Base-by-base conservation (phyloP, 805 yeast genomes). In the Yamadazyma philogaea region DNA sequence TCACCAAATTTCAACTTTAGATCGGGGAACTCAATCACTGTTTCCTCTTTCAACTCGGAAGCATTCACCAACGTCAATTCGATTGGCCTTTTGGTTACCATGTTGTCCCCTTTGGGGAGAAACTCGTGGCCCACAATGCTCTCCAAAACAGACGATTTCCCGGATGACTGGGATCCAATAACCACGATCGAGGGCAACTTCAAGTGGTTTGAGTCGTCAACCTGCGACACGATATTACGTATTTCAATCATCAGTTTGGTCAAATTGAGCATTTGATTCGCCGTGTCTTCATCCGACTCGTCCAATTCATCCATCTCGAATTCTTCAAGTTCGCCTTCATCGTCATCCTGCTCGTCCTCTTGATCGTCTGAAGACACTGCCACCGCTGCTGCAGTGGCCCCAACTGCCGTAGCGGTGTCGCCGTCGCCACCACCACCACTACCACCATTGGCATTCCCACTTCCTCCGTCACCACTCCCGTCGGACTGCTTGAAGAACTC, bases 171-270 rank as follows among this genome's bases (percentile, higher is more conserved):
- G 1, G 98, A 91, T 0, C 99, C 99, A 48, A 93, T 79, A 2
- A 93, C 99, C 22, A 93, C 98, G 54, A 93, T 93, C 0, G 97
- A 85, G 1, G 99, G 99, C 32, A 93, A 70, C 51, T 82, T 87
- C 37, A 93, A 70, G 10, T 87, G 78, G 28, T 87, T 88, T 5
- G 84, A 69, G 43, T 83, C 81, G 53, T 88, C 93, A 14, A 93
- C 79, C 47, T 78, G 81, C 44, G 84, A 77, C 40, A 93, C 69
- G 22, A 93, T 77, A 39, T 82, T 77, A 57, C 98, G 74, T 44
- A 93, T 90, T 61, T 95, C 99, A 54, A 93, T 95, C 99, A 93
- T 93, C 62, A 89, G 96, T 52, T 89, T 80, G 6, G 99, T 95
- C 48, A 93, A 65, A 49, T 84, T 84, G 61, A 93, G 69, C 84